These are phyloP conservation scores for Eucalyptus cladocalyx DNA, from an alignment of 345 rosid species.

Conservation along the genomic window DNA sequence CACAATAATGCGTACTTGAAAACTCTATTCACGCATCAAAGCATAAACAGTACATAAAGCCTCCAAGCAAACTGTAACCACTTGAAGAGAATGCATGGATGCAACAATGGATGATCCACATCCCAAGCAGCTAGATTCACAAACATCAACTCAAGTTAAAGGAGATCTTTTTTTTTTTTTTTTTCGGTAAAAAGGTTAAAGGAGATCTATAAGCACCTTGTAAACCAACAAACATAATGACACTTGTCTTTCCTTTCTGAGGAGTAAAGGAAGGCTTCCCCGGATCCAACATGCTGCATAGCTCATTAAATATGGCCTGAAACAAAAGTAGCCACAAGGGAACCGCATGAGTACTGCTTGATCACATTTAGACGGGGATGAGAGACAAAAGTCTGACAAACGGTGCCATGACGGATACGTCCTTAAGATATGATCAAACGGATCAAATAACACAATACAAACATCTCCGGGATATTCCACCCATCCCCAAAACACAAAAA, in stretches of 20 bases:
- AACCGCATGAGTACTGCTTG: not conserved
- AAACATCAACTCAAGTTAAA: not conserved
- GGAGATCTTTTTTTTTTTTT: too few species aligned
- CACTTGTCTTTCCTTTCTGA: constrained; percentile 67
- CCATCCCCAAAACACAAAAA: not conserved
- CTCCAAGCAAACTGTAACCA: not conserved
- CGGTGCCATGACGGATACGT: not conserved
- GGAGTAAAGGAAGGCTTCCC: constrained; percentile 83
- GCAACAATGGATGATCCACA: not conserved
- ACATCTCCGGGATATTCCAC: not conserved
- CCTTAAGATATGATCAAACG: not conserved
- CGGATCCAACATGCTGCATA: constrained; percentile 79
- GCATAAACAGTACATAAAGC: not conserved
- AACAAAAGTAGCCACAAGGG: not conserved
- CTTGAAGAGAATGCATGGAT: not conserved
- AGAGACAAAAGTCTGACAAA: not conserved
- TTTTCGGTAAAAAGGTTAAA: too few species aligned
- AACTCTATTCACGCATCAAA: not conserved
- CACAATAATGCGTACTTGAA: not conserved
- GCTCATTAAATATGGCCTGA: constrained; percentile 80
- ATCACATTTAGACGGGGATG: not conserved
- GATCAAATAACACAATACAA: not conserved
- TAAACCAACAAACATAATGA: constrained; percentile 84
- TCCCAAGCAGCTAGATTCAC: not conserved
- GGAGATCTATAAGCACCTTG: constrained; percentile 33